Conservation (phyloP, 2,329 filamentous ascomycete species). For the Colletotrichum eleusines region DNA sequence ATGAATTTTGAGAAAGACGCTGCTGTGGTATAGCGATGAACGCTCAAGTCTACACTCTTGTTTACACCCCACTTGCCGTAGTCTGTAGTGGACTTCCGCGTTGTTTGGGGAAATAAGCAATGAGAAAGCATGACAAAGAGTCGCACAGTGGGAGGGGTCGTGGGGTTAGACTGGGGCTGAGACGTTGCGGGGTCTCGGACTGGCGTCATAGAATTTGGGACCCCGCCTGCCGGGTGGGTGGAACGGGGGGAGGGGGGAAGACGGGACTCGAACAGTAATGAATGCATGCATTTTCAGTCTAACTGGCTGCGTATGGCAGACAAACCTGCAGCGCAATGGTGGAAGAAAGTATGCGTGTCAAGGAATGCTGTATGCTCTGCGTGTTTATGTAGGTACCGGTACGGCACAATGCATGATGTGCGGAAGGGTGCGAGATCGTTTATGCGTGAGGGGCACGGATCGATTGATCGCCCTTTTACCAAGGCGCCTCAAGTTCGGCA, state of each 20-base stretch:
- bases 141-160: neutral
- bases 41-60: too few species aligned
- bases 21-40: too few species aligned
- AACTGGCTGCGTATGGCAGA: constrained; percentile 26
- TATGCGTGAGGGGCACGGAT: neutral
- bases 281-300: neutral
- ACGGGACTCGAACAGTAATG: neutral
- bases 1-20: too few species aligned
- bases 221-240: neutral
- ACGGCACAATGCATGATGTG: neutral
- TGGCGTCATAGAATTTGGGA: constrained; percentile 35
- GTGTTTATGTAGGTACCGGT: too few species aligned
- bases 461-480: too few species aligned
- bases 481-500: constrained; percentile 5
- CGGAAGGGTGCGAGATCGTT: neutral
- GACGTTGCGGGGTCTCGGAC: neutral
- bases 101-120: constrained; percentile 35
- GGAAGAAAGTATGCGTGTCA: neutral
- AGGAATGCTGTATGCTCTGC: too few species aligned
- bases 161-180: neutral
- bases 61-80: too few species aligned
- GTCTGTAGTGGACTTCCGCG: constrained; percentile 23
- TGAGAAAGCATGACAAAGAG: constrained; percentile 42
- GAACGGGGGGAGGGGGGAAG: neutral
- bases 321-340: too few species aligned